Conservation (phyloP, 257 asterid species). For the Eucommia ulmoides region DNA sequence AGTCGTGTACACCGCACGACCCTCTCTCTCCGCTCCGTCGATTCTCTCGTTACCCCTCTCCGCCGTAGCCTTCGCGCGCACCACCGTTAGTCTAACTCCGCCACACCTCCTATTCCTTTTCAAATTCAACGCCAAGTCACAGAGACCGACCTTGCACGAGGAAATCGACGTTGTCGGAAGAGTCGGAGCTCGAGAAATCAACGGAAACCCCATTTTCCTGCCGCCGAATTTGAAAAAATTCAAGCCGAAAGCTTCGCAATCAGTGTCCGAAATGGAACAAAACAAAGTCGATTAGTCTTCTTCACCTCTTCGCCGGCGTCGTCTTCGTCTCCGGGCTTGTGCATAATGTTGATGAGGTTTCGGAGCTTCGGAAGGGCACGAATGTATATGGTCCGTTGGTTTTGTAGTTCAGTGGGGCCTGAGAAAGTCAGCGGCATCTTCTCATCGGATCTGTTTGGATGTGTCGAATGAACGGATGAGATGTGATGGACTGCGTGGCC, state of each 20-base stretch:
- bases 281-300: neutral
- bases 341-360: neutral
- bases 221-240: neutral
- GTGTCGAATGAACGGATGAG: too few species aligned
- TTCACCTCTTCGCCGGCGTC: neutral
- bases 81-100: constrained; percentile 3
- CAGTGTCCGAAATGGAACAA: neutral
- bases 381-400: neutral
- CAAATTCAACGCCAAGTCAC: constrained; percentile 14
- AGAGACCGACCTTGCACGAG: constrained; percentile 12
- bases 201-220: constrained; percentile 37
- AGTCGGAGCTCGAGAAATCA: constrained; percentile 34
- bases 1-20: constrained; percentile 25
- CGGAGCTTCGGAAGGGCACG: neutral
- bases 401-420: neutral
- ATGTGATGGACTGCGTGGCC: too few species aligned
- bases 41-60: constrained; percentile 21
- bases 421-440: too few species aligned
- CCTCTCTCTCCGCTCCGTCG: constrained; percentile 13
- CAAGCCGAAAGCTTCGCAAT: neutral
- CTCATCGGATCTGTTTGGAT: too few species aligned
- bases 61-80: constrained; percentile 24
- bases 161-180: constrained; percentile 27
- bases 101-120: constrained; percentile 8
- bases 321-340: neutral